Evolutionary conservation across 495 filamentous ascomycete genomes (phyloP).

Genomic region (Hyphodiscus hymeniophilus): DNA sequence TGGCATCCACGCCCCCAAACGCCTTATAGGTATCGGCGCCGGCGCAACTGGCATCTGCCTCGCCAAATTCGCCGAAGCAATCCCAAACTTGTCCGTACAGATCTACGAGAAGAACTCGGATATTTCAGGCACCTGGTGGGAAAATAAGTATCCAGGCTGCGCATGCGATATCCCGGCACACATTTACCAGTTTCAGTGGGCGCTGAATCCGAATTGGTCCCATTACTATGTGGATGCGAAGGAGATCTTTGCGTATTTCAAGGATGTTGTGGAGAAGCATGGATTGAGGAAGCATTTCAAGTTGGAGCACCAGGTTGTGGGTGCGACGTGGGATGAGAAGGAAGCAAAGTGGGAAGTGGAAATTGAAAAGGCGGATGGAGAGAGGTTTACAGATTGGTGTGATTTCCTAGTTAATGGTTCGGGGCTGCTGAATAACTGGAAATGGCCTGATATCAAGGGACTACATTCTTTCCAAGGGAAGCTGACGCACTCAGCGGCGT

Average conservation of each 20-base stretch:
- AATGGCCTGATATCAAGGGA: constrained; percentile 36
- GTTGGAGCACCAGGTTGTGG: constrained; percentile 1
- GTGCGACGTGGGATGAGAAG: constrained; percentile 12
- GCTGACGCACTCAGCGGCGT: constrained; percentile 13
- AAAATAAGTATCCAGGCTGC: constrained; percentile 44
- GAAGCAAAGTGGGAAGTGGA: constrained; percentile 1
- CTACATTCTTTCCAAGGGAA: constrained; percentile 13
- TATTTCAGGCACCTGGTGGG: constrained; percentile 51
- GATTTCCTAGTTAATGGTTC: constrained; percentile 11
- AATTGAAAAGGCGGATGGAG: not conserved
- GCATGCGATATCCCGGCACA: constrained; percentile 31
- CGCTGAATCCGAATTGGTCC: constrained; percentile 48
- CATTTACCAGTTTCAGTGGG: constrained; percentile 46
- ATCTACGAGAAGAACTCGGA: constrained; percentile 75
- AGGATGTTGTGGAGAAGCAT: constrained; percentile 43
- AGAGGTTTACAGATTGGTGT: too few species aligned
- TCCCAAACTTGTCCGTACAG: constrained; percentile 43
- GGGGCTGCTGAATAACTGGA: constrained; percentile 27
- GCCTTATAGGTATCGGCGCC: too few species aligned
- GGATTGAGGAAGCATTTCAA: constrained; percentile 42
- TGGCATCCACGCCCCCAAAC: too few species aligned
- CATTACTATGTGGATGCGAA: constrained; percentile 45
- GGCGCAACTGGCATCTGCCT: constrained; percentile 41
- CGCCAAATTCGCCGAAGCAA: constrained; percentile 32
- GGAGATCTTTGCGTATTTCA: constrained; percentile 53